Percentiles rank a stretch among this genome's conserved stretches.
Conservation (phyloP, 2,329 filamentous ascomycete genomes). For the Diaporthe vexans region DNA sequence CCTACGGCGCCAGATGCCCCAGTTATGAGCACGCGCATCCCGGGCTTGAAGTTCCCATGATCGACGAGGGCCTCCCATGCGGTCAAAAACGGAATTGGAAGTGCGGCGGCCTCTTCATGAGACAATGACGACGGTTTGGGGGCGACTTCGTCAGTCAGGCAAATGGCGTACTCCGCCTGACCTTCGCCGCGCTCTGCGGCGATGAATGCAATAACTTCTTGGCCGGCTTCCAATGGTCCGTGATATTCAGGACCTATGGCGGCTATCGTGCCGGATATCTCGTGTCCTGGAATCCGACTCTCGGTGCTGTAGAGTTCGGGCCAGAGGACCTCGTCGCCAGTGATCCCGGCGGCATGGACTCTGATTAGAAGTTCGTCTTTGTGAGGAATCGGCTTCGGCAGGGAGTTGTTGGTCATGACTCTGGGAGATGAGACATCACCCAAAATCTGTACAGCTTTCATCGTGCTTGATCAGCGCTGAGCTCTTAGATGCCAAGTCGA, state of each 20-base stretch:
- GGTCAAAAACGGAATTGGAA: conserved; percentile 1
- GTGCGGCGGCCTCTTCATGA: conserved; percentile 5
- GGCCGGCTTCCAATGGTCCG: background rate
- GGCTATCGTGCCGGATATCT: background rate
- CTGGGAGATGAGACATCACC: conserved; percentile 4
- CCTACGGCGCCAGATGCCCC: conserved; percentile 11
- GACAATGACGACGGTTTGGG: background rate
- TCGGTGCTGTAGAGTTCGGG: conserved; percentile 7
- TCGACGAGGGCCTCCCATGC: background rate
- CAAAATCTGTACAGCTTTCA: conserved; percentile 14
- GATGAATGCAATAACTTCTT: background rate
- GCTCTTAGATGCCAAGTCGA: background rate
- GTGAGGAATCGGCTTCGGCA: background rate
- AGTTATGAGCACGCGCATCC: background rate
- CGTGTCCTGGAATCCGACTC: background rate
- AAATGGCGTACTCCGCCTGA: conserved; percentile 5
- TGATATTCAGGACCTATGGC: background rate
- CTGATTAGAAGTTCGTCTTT: background rate
- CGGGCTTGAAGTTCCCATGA: background rate
- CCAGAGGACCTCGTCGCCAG: conserved; percentile 15
- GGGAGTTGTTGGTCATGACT: background rate
- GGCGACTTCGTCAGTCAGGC: background rate
- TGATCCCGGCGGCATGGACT: background rate
- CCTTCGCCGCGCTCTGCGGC: conserved; percentile 1
- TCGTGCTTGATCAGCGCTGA: background rate